A percentile compares a stretch with the other conserved stretches of the same genome.
Conservation (phyloP, 2,329 filamentous ascomycete genomes). For the Fusarium clavum region DNA sequence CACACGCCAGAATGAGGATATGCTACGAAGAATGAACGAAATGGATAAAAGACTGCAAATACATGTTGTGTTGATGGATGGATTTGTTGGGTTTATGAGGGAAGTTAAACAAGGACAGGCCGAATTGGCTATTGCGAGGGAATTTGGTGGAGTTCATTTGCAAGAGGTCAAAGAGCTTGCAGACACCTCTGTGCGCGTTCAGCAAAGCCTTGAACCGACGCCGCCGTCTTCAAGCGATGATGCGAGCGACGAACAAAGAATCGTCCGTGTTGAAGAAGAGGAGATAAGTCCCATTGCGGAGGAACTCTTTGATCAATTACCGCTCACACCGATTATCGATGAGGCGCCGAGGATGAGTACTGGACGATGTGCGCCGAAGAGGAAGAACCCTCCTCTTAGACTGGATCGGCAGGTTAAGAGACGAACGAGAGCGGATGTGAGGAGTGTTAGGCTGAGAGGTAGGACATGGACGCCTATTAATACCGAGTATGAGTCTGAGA, state of each 20-base stretch:
- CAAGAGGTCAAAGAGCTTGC: background rate
- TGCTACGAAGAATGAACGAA: slow-evolving; percentile 2
- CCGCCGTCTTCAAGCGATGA: fast-evolving
- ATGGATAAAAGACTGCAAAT: slow-evolving; percentile 34
- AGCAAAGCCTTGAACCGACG: background rate
- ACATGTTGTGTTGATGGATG: slow-evolving; percentile 39
- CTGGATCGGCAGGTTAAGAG: background rate
- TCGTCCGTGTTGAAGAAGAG: background rate
- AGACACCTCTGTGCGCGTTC: background rate
- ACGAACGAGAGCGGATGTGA: background rate
- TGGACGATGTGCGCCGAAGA: slow-evolving; percentile 17
- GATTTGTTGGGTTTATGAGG: slow-evolving; percentile 37
- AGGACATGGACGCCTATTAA: slow-evolving; percentile 17
- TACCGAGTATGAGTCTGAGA: background rate
- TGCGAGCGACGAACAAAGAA: background rate
- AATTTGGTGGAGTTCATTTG: slow-evolving; percentile 14
- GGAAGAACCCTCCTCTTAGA: background rate
- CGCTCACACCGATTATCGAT: slow-evolving; percentile 19
- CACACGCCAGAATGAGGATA: slow-evolving; percentile 1
- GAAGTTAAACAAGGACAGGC: slow-evolving; percentile 25
- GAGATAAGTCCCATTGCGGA: background rate
- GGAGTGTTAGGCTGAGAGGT: background rate
- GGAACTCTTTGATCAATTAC: slow-evolving; percentile 17
- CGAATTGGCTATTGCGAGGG: slow-evolving; percentile 23
- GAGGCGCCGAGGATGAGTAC: slow-evolving; percentile 30